phyloP scores from a whole-genome alignment of 176 grass and related monocot species.

The Secale cereale region DNA sequence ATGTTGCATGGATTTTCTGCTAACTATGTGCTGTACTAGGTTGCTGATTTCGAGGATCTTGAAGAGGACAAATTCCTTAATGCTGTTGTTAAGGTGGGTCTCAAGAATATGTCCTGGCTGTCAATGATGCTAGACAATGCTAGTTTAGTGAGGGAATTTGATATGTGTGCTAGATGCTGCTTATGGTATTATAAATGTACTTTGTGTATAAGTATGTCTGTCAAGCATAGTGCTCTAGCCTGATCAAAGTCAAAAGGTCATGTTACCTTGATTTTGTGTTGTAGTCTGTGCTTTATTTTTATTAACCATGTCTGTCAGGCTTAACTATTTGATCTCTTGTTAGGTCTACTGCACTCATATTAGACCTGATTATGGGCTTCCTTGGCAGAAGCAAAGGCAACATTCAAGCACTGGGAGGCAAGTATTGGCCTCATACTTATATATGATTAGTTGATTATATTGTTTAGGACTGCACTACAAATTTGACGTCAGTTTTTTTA shows the following conservation, averaged over 20 bases:
- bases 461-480: too few species aligned
- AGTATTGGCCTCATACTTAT: constrained; percentile 21
- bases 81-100: constrained; percentile 85
- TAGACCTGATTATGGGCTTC: constrained; percentile 86
- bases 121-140: neutral
- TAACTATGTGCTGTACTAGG: constrained; percentile 42
- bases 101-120: neutral
- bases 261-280: neutral
- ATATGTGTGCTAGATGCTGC: neutral
- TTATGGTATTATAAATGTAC: neutral
- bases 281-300: neutral
- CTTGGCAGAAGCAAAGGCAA: constrained; percentile 97
- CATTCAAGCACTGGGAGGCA: constrained; percentile 86
- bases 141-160: neutral
- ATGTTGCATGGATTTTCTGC: neutral
- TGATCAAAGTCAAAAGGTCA: constrained; percentile 2
- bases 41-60: constrained; percentile 53
- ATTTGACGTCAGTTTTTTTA: too few species aligned
- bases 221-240: constrained; percentile 12
- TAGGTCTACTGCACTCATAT: constrained; percentile 97
- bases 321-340: constrained; percentile 28
- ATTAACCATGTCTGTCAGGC: constrained; percentile 10
- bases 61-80: constrained; percentile 83
- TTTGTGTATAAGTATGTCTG: neutral
- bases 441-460: neutral